Conservation (phyloP, 78 protist genomes). For the Dictyostelium brefeldianum region DNA sequence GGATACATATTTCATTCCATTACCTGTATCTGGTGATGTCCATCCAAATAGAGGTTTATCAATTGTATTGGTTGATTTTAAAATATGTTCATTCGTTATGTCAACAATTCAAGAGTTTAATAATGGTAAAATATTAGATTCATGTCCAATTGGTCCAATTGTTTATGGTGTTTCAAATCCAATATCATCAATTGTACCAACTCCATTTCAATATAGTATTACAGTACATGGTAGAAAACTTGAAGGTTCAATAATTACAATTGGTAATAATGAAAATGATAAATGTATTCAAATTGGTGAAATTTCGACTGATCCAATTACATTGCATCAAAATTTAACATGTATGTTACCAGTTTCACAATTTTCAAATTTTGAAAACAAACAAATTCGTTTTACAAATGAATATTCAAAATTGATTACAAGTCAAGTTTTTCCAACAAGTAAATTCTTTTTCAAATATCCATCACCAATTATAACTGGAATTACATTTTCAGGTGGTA, state of each 20-base stretch:
- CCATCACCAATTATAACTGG: not conserved
- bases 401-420: not conserved
- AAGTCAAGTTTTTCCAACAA: not conserved
- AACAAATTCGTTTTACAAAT: not conserved
- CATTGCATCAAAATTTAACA: too few species aligned
- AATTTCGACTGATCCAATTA: too few species aligned
- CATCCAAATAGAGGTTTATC: not conserved
- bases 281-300: not conserved
- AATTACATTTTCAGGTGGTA: not conserved
- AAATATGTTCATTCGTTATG: not conserved
- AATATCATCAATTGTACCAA: not conserved
- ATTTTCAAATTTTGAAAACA: too few species aligned
- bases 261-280: not conserved
- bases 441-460: not conserved
- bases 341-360: not conserved
- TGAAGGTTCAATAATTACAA: not conserved
- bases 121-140: not conserved
- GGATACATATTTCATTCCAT: not conserved
- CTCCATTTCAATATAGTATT: not conserved
- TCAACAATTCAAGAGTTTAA: not conserved
- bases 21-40: too few species aligned
- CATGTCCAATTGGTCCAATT: slow-evolving; percentile 15
- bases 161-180: not conserved
- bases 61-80: not conserved
- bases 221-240: not conserved